Conservation (phyloP, 139 green algal species). For the Chlamydomonas sphaeroides region DNA sequence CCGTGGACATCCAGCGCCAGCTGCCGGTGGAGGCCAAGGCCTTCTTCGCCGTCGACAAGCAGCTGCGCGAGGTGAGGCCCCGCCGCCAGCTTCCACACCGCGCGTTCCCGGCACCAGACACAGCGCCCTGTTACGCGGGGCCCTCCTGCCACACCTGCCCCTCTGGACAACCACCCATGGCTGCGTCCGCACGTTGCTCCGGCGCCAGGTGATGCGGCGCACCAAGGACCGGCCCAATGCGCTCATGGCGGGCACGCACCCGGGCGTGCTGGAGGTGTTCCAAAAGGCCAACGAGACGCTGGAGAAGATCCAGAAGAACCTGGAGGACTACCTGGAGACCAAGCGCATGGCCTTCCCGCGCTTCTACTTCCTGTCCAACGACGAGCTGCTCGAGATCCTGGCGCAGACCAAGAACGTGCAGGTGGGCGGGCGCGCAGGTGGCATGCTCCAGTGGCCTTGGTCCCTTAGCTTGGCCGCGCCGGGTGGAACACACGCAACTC, state of each 20-base stretch:
- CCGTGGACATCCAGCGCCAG: slow-evolving; percentile 88
- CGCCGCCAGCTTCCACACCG: too few species aligned
- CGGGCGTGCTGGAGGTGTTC: slow-evolving; percentile 73
- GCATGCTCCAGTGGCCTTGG: too few species aligned
- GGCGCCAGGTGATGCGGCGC: slow-evolving; percentile 86
- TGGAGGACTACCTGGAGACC: slow-evolving; percentile 92
- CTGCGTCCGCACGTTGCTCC: too few species aligned
- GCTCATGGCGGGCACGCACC: slow-evolving; percentile 55
- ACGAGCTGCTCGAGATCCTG: slow-evolving; percentile 92
- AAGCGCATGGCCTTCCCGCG: slow-evolving; percentile 90
- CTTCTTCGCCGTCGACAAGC: slow-evolving; percentile 83
- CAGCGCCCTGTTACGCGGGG: too few species aligned
- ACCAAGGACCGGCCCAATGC: slow-evolving; percentile 83
- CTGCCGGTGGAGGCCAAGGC: slow-evolving; percentile 78
- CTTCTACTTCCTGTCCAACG: slow-evolving; percentile 88
- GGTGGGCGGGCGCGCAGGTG: not conserved
- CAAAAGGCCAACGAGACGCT: slow-evolving; percentile 83
- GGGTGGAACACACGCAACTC: too few species aligned
- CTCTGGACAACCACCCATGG: too few species aligned
- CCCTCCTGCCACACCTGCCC: too few species aligned
- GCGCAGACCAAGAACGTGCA: slow-evolving; percentile 84
- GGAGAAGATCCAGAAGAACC: slow-evolving; percentile 88
- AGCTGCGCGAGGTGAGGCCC: slow-evolving; percentile 82
- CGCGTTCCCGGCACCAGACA: too few species aligned
- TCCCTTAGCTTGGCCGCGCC: too few species aligned